Percentiles rank a stretch among this genome's conserved stretches.
Evolutionary conservation across 441 rosid genomes (phyloP).

Genomic region (Codiaeum variegatum): DNA sequence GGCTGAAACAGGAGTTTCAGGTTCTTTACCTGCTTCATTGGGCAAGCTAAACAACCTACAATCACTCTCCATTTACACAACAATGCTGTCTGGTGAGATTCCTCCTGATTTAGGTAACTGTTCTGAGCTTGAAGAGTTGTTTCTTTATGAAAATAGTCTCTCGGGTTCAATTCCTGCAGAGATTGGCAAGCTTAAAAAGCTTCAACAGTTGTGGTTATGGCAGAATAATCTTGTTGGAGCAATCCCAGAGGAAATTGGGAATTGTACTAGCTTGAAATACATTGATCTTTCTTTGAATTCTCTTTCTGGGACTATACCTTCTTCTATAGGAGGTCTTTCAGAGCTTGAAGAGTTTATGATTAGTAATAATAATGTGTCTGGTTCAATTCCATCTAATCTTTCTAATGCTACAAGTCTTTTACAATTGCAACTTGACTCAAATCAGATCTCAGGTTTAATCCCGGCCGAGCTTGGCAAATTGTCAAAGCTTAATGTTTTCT

Average conservation of each 20-base stretch:
- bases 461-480: conserved; percentile 73
- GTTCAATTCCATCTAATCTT: conserved; percentile 66
- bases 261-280: conserved; percentile 60
- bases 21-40: conserved; percentile 64
- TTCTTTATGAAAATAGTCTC: conserved; percentile 75
- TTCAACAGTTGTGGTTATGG: conserved; percentile 74
- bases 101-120: conserved; percentile 85
- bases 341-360: conserved; percentile 85
- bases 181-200: conserved; percentile 70
- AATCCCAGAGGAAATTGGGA: conserved; percentile 84
- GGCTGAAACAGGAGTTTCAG: conserved; percentile 74
- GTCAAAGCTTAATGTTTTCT: conserved; percentile 63
- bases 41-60: conserved; percentile 72
- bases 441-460: conserved; percentile 80
- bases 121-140: conserved; percentile 72
- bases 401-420: conserved; percentile 61
- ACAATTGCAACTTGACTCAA: conserved; percentile 78
- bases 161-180: conserved; percentile 75
- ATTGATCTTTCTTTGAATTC: conserved; percentile 79
- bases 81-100: conserved; percentile 80
- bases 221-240: conserved; percentile 73
- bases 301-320: conserved; percentile 71
- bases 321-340: conserved; percentile 52
- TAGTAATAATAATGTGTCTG: conserved; percentile 80
- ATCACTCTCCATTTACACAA: conserved; percentile 67